phyloP scores from a whole-genome alignment of 371 early-diverging fungal genomes.

The Chytridiales sp. region DNA sequence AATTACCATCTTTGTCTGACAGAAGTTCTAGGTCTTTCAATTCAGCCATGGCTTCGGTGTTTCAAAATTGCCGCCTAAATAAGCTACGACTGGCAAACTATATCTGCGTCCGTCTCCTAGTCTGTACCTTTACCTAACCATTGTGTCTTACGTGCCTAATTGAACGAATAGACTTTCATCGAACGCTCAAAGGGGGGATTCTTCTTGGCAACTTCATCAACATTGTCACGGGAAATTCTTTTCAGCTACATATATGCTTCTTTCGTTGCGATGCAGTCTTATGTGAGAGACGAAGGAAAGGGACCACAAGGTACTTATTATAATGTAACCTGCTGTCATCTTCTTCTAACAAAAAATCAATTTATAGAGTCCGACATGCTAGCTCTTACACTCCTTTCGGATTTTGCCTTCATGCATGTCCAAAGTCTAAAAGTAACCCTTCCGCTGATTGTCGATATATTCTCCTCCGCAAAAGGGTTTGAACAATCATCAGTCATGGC shows the following conservation, averaged over 20 bases:
- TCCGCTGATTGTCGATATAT: slow-evolving; percentile 1
- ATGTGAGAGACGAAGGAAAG: background rate
- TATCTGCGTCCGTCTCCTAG: slow-evolving; percentile 4
- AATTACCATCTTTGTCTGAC: background rate
- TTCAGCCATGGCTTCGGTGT: background rate
- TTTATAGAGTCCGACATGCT: slow-evolving; percentile 10
- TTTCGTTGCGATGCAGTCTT: background rate
- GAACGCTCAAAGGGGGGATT: background rate
- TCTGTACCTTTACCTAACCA: background rate
- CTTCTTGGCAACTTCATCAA: slow-evolving; percentile 3
- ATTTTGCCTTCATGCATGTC: background rate
- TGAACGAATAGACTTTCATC: slow-evolving; percentile 1
- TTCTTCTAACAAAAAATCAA: background rate
- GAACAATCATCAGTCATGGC: background rate
- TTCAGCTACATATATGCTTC: slow-evolving; percentile 1
- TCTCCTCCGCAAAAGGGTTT: slow-evolving; percentile 3
- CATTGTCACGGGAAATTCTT: slow-evolving; percentile 2
- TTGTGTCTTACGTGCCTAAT: too few species aligned
- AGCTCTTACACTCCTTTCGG: slow-evolving; percentile 14
- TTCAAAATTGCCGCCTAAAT: slow-evolving; percentile 13
- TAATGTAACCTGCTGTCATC: background rate
- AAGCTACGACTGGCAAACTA: slow-evolving; percentile 11
- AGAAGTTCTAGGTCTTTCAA: background rate
- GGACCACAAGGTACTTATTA: background rate
- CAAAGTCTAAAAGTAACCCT: background rate